These are phyloP conservation scores for Coriaria nepalensis DNA, from an alignment of 306 rosid species.

Conservation along the genomic window DNA sequence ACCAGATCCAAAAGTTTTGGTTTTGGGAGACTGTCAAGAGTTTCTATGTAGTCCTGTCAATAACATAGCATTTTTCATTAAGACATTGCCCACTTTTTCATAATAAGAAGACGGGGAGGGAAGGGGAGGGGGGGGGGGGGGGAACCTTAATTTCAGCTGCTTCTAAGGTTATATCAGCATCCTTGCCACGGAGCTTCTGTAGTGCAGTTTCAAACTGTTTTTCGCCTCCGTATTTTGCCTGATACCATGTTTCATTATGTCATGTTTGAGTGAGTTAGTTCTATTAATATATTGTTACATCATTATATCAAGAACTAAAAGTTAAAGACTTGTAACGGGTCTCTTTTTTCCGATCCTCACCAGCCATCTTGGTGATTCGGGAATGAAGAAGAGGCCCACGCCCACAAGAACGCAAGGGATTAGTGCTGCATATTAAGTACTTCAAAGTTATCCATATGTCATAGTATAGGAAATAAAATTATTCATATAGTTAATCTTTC, in stretches of 20 bases:
- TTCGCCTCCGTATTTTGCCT: constrained; percentile 34
- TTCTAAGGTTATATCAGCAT: constrained; percentile 24
- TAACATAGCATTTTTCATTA: not conserved
- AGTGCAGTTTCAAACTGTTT: constrained; percentile 29
- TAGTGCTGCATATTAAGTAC: constrained; percentile 35
- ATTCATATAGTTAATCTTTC: too few relatives aligned
- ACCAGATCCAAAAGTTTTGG: constrained; percentile 53
- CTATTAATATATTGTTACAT: not conserved
- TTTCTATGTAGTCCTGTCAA: constrained; percentile 22
- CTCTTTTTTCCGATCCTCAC: constrained; percentile 3
- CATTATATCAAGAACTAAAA: not conserved
- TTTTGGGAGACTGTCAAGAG: constrained; percentile 20
- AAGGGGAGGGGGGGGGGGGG: too few relatives aligned
- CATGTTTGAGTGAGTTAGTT: not conserved
- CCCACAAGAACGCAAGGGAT: constrained; percentile 51
- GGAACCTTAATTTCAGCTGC: constrained; percentile 18
- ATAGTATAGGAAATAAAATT: too few relatives aligned
- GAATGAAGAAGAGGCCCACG: constrained; percentile 24
- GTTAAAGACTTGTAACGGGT: not conserved
- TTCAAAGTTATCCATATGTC: too few relatives aligned
- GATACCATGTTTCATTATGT: not conserved
- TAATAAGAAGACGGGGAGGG: not conserved
- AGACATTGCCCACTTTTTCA: not conserved
- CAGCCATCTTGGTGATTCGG: constrained; percentile 44
- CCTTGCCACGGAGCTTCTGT: constrained; percentile 22